Percentiles rank a stretch among this genome's conserved stretches.
Evolutionary conservation across 192 early-diverging fungal species (phyloP).

Genomic region (Coemansia sp.): DNA sequence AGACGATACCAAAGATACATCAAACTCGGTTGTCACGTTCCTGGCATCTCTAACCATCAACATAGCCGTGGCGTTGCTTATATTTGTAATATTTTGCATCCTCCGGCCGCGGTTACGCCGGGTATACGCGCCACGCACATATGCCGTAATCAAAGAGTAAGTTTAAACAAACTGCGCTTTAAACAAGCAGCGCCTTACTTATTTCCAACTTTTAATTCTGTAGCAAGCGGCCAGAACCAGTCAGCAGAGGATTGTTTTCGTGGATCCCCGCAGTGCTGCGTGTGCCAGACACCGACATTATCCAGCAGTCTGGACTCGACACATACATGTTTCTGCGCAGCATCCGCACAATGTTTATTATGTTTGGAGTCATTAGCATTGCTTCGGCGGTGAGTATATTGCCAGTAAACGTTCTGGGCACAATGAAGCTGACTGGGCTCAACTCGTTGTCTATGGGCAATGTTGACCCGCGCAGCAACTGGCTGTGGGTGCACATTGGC

Average conservation of each 20-base stretch:
- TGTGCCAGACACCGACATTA: constrained; percentile 57
- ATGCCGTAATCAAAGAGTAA: constrained; percentile 57
- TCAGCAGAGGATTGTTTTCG: constrained; percentile 55
- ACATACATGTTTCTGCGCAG: constrained; percentile 78
- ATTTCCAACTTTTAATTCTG: not conserved
- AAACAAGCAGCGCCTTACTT: not conserved
- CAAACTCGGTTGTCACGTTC: constrained; percentile 65
- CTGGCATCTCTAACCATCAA: constrained; percentile 72
- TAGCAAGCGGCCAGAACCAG: constrained; percentile 56
- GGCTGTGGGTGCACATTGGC: constrained; percentile 73
- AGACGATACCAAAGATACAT: constrained; percentile 9
- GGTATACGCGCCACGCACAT: constrained; percentile 73
- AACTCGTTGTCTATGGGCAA: constrained; percentile 71
- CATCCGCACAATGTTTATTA: constrained; percentile 62
- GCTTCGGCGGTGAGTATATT: constrained; percentile 63
- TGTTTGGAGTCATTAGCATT: constrained; percentile 63
- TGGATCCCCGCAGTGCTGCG: constrained; percentile 64
- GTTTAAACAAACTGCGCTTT: not conserved
- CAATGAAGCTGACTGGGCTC: constrained; percentile 54
- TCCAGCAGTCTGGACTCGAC: constrained; percentile 66
- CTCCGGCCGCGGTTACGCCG: constrained; percentile 63
- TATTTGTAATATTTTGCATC: constrained; percentile 65
- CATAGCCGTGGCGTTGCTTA: constrained; percentile 46
- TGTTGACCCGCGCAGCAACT: constrained; percentile 47
- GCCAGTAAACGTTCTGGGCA: constrained; percentile 68